Conservation (phyloP, 2,329 filamentous ascomycete genomes). For the Cercospora sesami region DNA sequence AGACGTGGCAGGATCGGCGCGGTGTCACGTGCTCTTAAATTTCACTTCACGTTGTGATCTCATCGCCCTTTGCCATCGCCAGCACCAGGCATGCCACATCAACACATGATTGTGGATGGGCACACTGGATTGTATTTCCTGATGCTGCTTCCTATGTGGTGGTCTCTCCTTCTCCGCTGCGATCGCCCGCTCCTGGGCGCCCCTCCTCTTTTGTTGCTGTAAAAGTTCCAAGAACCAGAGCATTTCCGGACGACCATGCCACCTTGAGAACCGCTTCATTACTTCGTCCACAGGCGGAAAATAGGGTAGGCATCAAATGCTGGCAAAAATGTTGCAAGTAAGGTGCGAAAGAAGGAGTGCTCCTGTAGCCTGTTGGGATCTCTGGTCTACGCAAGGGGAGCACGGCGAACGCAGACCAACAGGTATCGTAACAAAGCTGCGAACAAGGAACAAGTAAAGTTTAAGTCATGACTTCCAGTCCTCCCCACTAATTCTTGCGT, state of each 20-base stretch:
- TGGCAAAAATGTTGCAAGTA: not conserved
- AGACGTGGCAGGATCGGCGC: constrained; percentile 8
- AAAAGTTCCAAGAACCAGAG: not conserved
- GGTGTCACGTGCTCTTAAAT: not conserved
- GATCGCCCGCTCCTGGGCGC: not conserved
- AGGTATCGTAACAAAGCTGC: too few species aligned
- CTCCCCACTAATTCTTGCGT: too few species aligned
- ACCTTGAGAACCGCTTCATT: not conserved
- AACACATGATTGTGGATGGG: too few species aligned
- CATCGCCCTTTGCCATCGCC: not conserved
- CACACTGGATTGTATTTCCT: not conserved
- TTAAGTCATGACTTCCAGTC: too few species aligned
- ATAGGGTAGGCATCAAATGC: not conserved
- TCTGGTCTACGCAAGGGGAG: too few species aligned
- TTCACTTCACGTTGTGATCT: not conserved
- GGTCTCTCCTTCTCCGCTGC: not conserved
- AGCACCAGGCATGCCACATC: too few species aligned
- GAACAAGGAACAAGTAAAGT: too few species aligned
- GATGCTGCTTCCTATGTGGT: not conserved
- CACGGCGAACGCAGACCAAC: too few species aligned
- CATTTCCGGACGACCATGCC: not conserved
- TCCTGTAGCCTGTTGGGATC: not conserved
- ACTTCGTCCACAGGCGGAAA: not conserved
- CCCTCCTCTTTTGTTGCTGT: not conserved
- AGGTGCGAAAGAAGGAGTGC: not conserved